Evolutionary conservation across 306 rosid genomes (phyloP).

Genomic region (Fagus crenata): DNA sequence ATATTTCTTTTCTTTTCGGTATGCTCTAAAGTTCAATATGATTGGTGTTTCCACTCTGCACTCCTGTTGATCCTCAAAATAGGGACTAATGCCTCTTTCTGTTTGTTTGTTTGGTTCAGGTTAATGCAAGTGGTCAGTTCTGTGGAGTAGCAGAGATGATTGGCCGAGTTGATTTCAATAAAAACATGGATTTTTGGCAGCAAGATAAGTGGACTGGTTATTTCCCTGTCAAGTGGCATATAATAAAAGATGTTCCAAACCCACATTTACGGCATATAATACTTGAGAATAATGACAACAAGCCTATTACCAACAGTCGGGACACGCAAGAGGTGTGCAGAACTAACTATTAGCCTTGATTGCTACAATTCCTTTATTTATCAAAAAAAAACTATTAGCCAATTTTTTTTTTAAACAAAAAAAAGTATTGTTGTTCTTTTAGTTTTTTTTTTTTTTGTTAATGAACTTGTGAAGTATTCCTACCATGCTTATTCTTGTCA

Average conservation of each 20-base stretch:
- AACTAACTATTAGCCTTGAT: slow-evolving; percentile 3
- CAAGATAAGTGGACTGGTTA: slow-evolving; percentile 90
- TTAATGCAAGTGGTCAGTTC: slow-evolving; percentile 88
- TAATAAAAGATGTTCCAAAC: slow-evolving; percentile 76
- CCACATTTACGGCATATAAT: slow-evolving; percentile 72
- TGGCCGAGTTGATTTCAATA: slow-evolving; percentile 69
- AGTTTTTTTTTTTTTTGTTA: not conserved
- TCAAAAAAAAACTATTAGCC: not conserved
- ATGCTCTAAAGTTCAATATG: slow-evolving; percentile 26
- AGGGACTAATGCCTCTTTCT: not conserved
- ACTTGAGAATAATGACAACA: slow-evolving; percentile 79
- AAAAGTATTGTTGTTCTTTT: too few relatives aligned
- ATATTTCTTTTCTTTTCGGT: slow-evolving; percentile 83
- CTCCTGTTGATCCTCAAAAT: not conserved
- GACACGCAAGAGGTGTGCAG: slow-evolving; percentile 81
- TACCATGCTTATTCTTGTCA: slow-evolving; percentile 14
- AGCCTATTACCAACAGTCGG: slow-evolving; percentile 83
- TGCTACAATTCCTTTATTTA: not conserved
- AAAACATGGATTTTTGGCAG: slow-evolving; percentile 88
- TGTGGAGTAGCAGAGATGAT: slow-evolving; percentile 93
- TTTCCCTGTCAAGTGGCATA: slow-evolving; percentile 87
- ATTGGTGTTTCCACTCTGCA: not conserved
- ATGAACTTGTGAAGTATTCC: not conserved
- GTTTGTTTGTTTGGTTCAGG: slow-evolving; percentile 45
- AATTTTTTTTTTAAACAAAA: too few relatives aligned